Conservation (phyloP, 345 rosid genomes). For the Draba incana region DNA sequence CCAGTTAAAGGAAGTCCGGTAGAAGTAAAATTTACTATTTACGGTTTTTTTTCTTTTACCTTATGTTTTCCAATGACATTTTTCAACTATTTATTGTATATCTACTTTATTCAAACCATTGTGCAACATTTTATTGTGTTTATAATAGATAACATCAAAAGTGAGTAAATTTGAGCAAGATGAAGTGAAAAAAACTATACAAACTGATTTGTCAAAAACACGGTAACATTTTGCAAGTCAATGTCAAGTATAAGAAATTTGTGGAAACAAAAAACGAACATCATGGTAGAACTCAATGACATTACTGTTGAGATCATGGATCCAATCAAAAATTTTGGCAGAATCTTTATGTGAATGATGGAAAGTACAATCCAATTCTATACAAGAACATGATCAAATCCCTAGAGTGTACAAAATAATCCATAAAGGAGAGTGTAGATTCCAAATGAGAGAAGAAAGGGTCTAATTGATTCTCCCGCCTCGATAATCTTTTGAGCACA, state of each 20-base stretch:
- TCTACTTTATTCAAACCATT: too few relatives aligned
- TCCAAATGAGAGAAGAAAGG: background rate
- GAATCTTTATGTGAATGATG: background rate
- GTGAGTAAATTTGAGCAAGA: too few relatives aligned
- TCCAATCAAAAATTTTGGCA: background rate
- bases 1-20: background rate
- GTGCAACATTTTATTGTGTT: too few relatives aligned
- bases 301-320: too few relatives aligned
- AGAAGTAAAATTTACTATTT: too few relatives aligned
- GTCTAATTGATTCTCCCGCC: background rate
- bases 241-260: too few relatives aligned
- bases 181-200: too few relatives aligned
- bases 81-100: too few relatives aligned
- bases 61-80: too few relatives aligned
- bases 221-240: background rate
- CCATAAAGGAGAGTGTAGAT: constrained; percentile 1
- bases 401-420: background rate
- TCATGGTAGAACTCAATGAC: background rate
- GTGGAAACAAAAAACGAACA: background rate
- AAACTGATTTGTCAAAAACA: too few relatives aligned
- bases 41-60: too few relatives aligned
- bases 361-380: background rate
- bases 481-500: background rate
- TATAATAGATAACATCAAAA: too few relatives aligned
- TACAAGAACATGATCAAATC: background rate